Evolutionary conservation across 371 early-diverging fungal species (phyloP), one percentile per base, ranked within the genome.

Genomic region (Rhizomucor miehei): DNA sequence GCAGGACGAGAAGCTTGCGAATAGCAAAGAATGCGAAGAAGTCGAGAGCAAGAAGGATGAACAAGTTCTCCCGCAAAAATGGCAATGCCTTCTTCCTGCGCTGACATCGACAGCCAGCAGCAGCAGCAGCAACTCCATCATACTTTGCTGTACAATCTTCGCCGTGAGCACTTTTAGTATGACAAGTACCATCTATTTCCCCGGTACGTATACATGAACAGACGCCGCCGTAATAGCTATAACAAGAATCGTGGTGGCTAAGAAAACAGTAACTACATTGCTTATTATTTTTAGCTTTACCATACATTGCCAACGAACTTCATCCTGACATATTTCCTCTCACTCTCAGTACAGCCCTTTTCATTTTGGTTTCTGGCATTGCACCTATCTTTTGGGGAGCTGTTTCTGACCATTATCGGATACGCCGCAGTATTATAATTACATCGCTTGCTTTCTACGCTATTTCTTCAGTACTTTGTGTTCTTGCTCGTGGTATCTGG

Each of bases 341-440:
- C 44, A 79, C 79, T 48, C 59, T 80, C 35, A 80, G 82, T 3
- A 77, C 81, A 14, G 78, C 82, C 5, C 55, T 80, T 8, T 85
- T 82, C 40, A 66, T 82, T 21, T 61, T 85, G 20, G 65, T 72
- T 34, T 74, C 80, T 71, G 85, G 82, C 16, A 72, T 85, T 46
- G 73, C 77, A 34, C 83, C 85, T 34, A 57, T 91, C 0, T 56
- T 87, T 17, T 89, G 84, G 84, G 87, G 84, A 17, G 75, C 82
- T 2, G 24, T 85, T 16, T 84, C 89, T 0, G 91, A 91, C 60
- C 51, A 52, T 5, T 78, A 71, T 56, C 77, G 80, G 6, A 45
- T 70, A 12, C 75, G 92, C 12, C 79, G 85, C 43, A 58, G 75
- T 0, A 66, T 89, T 8, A 78, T 85, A 25, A 59, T 87, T 3